Percentiles rank a stretch among this genome's conserved stretches.
These are phyloP conservation scores for Echinochloa phyllopogon DNA, from an alignment of 176 grass and related monocot genomes.

Conservation along the genomic window DNA sequence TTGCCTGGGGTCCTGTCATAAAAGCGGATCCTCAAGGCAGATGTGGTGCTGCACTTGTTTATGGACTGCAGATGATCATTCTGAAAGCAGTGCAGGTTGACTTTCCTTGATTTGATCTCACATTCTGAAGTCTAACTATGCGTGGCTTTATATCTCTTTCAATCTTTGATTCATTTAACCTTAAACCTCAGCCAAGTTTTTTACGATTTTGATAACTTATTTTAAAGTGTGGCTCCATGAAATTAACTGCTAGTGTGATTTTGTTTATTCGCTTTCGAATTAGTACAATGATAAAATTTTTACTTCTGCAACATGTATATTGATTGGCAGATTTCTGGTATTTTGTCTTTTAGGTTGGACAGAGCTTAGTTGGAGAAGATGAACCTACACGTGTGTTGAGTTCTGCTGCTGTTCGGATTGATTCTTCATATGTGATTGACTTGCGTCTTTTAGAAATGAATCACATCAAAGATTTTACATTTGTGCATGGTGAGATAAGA, in stretches of 20 bases:
- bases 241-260: background rate
- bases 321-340: slow-evolving; percentile 11
- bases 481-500: slow-evolving; percentile 87
- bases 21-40: slow-evolving; percentile 87
- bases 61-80: slow-evolving; percentile 83
- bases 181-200: background rate
- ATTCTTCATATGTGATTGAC: slow-evolving; percentile 90
- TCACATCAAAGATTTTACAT: slow-evolving; percentile 94
- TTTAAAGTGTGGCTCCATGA: slow-evolving; percentile 8
- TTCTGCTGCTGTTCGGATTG: slow-evolving; percentile 62
- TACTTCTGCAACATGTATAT: slow-evolving; percentile 4
- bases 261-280: slow-evolving; percentile 5
- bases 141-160: slow-evolving; percentile 1
- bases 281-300: background rate
- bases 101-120: slow-evolving; percentile 32
- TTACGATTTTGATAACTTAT: slow-evolving; percentile 6
- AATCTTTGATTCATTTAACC: slow-evolving; percentile 35
- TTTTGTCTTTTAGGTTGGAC: slow-evolving; percentile 69
- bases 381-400: slow-evolving; percentile 59
- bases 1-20: slow-evolving; percentile 84
- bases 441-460: slow-evolving; percentile 78
- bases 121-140: slow-evolving; percentile 14
- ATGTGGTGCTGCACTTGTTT: slow-evolving; percentile 80
- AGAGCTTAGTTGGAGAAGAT: slow-evolving; percentile 89
- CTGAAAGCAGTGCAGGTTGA: slow-evolving; percentile 87